phyloP scores from a whole-genome alignment of 495 filamentous ascomycete genomes.

The Haplographium delicatum region DNA sequence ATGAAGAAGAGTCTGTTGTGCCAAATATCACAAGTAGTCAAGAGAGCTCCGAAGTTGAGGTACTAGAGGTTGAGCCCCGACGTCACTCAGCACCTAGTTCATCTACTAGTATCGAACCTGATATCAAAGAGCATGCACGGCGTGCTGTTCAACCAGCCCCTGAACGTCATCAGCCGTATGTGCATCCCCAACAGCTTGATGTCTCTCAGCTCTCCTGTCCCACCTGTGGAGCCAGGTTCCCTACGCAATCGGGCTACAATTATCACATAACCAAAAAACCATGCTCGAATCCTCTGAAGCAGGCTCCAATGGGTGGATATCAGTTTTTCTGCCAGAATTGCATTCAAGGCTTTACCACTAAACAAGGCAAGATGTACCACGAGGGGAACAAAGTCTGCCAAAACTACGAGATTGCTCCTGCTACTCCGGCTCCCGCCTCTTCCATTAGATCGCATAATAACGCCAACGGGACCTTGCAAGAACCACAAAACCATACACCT shows the following conservation, averaged over 20 bases:
- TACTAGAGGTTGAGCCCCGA: background rate
- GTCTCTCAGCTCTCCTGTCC: background rate
- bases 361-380: constrained; percentile 16
- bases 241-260: constrained; percentile 1
- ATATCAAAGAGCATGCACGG: background rate
- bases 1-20: constrained; percentile 14
- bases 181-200: background rate
- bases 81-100: background rate
- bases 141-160: background rate
- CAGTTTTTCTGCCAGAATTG: constrained; percentile 13
- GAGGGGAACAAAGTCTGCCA: constrained; percentile 6
- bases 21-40: background rate
- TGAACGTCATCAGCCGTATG: background rate
- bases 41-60: background rate
- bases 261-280: constrained; percentile 16
- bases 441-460: too few species aligned
- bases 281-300: constrained; percentile 4
- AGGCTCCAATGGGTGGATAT: background rate
- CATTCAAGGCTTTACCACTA: constrained; percentile 17
- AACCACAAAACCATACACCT: too few species aligned
- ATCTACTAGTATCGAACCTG: background rate
- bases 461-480: too few species aligned
- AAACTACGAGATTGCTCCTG: background rate
- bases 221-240: background rate
- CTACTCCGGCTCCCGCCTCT: too few species aligned